Percentiles rank a stretch among this genome's conserved stretches.
Evolutionary conservation across 805 yeast species (phyloP).

Genomic region (Kurtzmaniella fragi): DNA sequence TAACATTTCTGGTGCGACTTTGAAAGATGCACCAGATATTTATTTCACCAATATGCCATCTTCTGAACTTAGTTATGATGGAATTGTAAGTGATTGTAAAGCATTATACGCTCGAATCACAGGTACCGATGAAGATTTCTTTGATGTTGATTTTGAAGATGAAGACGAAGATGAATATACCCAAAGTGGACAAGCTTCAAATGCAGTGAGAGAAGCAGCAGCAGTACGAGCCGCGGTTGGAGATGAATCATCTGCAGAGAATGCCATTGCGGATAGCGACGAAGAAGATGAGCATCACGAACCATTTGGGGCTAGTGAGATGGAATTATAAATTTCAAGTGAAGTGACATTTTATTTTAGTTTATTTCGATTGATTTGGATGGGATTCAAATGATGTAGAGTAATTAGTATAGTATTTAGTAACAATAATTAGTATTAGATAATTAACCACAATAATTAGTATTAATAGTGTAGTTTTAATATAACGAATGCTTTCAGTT

Average conservation of each 20-base stretch:
- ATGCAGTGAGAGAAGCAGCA: background rate
- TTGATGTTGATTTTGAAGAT: conserved; percentile 94
- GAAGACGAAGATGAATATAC: conserved; percentile 53
- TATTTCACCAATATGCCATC: conserved; percentile 62
- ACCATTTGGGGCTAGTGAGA: conserved; percentile 41
- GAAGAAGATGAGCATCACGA: conserved; percentile 32
- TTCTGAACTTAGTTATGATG: conserved; percentile 86
- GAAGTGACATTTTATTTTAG: background rate
- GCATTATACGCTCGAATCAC: conserved; percentile 71
- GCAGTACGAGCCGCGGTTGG: background rate
- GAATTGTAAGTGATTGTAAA: conserved; percentile 77
- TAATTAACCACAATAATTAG: too few species aligned
- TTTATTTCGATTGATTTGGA: background rate
- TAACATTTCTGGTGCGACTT: conserved; percentile 17
- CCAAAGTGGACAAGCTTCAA: conserved; percentile 4
- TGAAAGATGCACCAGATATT: conserved; percentile 34
- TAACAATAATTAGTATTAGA: too few species aligned
- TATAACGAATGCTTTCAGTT: too few species aligned
- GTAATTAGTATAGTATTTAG: too few species aligned
- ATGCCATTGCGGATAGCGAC: conserved; percentile 36
- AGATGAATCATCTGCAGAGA: conserved; percentile 12
- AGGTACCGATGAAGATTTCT: conserved; percentile 93
- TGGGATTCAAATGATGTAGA: too few species aligned
- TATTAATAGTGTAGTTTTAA: too few species aligned
- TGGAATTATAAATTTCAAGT: conserved; percentile 27